Evolutionary conservation across 805 yeast genomes (phyloP).

Genomic region (Myxozyma sirexii): DNA sequence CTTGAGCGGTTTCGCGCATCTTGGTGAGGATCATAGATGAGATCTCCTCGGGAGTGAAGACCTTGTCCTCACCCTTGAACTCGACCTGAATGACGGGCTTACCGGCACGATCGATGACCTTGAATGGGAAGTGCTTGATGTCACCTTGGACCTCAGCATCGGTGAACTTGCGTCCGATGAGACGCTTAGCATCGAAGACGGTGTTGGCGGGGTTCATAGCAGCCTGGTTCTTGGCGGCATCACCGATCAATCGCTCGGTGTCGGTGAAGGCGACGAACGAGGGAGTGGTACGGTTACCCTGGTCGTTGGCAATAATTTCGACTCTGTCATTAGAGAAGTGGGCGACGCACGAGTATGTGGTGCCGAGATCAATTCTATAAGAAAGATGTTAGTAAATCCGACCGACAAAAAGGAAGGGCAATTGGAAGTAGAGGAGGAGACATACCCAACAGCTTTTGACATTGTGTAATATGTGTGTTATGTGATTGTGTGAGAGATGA

Average conservation of each 20-base stretch:
- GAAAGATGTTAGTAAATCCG: constrained; percentile 7
- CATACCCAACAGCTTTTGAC: constrained; percentile 54
- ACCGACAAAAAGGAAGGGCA: background rate
- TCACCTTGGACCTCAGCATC: constrained; percentile 81
- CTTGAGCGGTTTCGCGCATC: constrained; percentile 94
- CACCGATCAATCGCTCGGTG: constrained; percentile 92
- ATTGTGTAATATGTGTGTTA: constrained; percentile 39
- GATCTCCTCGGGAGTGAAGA: constrained; percentile 91
- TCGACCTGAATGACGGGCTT: constrained; percentile 89
- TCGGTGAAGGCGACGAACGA: constrained; percentile 96
- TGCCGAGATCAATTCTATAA: constrained; percentile 88
- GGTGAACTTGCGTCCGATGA: constrained; percentile 79
- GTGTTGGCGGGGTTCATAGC: constrained; percentile 95
- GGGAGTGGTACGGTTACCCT: constrained; percentile 98
- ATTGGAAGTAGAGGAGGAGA: background rate
- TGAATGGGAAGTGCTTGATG: constrained; percentile 87
- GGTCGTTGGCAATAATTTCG: constrained; percentile 94
- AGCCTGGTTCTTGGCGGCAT: constrained; percentile 98
- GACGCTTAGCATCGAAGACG: constrained; percentile 93
- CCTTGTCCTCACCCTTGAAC: constrained; percentile 82
- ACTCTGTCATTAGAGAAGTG: constrained; percentile 82
- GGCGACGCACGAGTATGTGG: constrained; percentile 98
- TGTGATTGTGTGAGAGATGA: constrained; percentile 1
- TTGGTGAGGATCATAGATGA: constrained; percentile 89
- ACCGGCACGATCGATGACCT: constrained; percentile 72